Percentiles rank a stretch among this genome's conserved stretches.
These are phyloP conservation scores for Gnomoniopsis smithogilvyi DNA, from an alignment of 2,329 filamentous ascomycete species.

Conservation along the genomic window DNA sequence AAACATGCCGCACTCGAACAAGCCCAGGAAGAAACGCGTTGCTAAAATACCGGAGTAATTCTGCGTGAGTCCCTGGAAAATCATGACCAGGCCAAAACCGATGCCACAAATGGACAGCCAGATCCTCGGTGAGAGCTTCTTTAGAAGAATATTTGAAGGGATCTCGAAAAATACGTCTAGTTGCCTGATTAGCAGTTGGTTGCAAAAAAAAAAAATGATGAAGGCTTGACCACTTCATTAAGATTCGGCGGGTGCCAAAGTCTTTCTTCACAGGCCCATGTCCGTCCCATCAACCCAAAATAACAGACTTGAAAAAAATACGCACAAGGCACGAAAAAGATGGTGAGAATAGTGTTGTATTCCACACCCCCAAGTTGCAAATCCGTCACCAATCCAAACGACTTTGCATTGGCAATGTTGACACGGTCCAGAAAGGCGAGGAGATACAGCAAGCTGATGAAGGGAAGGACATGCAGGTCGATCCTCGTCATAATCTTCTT, in stretches of 20 bases:
- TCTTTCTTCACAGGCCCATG: too few relatives aligned
- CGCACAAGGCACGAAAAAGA: constrained; percentile 80
- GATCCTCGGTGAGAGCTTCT: constrained; percentile 61
- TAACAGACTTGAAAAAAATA: not conserved
- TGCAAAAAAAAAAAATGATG: not conserved
- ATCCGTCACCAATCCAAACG: constrained; percentile 63
- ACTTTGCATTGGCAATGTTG: constrained; percentile 75
- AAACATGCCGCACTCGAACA: constrained; percentile 75
- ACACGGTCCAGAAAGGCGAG: constrained; percentile 70
- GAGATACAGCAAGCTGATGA: constrained; percentile 69
- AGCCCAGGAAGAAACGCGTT: constrained; percentile 81
- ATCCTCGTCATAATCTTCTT: constrained; percentile 65
- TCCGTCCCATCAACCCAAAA: too few relatives aligned
- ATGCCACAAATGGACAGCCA: constrained; percentile 85
- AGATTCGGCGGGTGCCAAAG: too few relatives aligned
- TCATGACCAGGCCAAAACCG: constrained; percentile 71
- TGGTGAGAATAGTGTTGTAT: constrained; percentile 74
- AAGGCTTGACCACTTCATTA: too few relatives aligned
- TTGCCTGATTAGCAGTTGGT: not conserved
- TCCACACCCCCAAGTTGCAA: constrained; percentile 55
- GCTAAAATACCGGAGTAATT: constrained; percentile 76
- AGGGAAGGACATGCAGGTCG: constrained; percentile 69
- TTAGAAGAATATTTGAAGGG: constrained; percentile 69
- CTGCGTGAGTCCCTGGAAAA: constrained; percentile 72
- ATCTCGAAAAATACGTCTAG: constrained; percentile 56